Percentiles rank a stretch among this genome's conserved stretches.
Evolutionary conservation across 805 yeast species (phyloP).

Genomic region (Metschnikowia noctiluminum): DNA sequence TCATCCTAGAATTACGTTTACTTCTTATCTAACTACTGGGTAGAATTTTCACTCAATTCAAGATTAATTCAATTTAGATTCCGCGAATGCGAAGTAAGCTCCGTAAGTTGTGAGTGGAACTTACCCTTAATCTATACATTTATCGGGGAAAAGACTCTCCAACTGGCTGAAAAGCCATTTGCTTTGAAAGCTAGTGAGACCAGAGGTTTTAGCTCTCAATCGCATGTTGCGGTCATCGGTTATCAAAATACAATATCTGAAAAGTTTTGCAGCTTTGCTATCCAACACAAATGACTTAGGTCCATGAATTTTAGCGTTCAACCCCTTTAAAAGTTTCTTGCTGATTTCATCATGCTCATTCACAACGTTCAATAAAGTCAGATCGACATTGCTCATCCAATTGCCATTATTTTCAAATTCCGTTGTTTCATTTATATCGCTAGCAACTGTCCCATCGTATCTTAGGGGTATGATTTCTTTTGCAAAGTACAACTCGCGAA

Average conservation of each 20-base stretch:
- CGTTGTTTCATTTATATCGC: slow-evolving; percentile 64
- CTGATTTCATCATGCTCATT: slow-evolving; percentile 41
- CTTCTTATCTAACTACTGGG: too few species aligned
- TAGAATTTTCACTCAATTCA: not conserved
- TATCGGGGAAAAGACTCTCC: slow-evolving; percentile 44
- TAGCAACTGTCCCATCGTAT: slow-evolving; percentile 67
- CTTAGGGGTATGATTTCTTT: slow-evolving; percentile 56
- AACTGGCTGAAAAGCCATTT: slow-evolving; percentile 57
- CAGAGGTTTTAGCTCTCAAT: slow-evolving; percentile 57
- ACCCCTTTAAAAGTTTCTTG: slow-evolving; percentile 40
- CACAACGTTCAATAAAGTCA: slow-evolving; percentile 54
- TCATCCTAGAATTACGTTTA: too few species aligned
- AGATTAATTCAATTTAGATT: not conserved
- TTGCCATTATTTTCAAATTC: slow-evolving; percentile 71
- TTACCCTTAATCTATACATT: slow-evolving; percentile 42
- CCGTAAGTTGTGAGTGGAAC: too few species aligned
- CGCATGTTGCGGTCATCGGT: slow-evolving; percentile 77
- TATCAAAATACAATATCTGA: slow-evolving; percentile 58
- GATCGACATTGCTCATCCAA: slow-evolving; percentile 74
- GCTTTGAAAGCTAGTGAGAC: slow-evolving; percentile 53
- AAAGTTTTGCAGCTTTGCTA: slow-evolving; percentile 39
- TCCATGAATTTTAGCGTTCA: slow-evolving; percentile 14
- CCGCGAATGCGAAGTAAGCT: not conserved
- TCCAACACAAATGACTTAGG: slow-evolving; percentile 22
- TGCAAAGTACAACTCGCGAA: slow-evolving; percentile 61